Percentiles rank a stretch among this genome's conserved stretches.
Conservation (phyloP, 2,329 filamentous ascomycete genomes). For the Aspergillus tamarii region DNA sequence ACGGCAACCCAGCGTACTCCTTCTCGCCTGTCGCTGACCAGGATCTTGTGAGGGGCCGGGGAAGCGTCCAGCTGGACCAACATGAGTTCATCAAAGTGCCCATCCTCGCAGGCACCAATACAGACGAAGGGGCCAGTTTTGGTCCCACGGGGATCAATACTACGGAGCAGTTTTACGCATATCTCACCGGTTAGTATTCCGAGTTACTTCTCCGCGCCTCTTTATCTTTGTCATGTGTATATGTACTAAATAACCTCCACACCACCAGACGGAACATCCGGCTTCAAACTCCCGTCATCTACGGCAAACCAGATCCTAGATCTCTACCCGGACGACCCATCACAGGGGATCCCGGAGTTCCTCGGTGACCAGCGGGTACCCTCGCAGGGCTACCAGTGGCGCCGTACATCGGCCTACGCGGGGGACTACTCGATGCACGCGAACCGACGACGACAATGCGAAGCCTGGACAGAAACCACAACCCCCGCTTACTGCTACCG, state of each 20-base stretch:
- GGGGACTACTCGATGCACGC: constrained; percentile 62
- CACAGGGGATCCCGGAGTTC: constrained; percentile 52
- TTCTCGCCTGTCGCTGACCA: constrained; percentile 56
- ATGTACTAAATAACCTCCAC: constrained; percentile 16
- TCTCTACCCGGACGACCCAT: constrained; percentile 58
- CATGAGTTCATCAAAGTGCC: constrained; percentile 68
- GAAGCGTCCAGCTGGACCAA: constrained; percentile 56
- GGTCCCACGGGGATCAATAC: constrained; percentile 58
- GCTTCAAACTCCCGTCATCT: constrained; percentile 26
- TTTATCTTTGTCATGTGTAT: neutral
- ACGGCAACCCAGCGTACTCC: constrained; percentile 38
- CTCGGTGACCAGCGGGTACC: constrained; percentile 39
- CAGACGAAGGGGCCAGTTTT: constrained; percentile 67
- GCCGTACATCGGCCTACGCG: constrained; percentile 57
- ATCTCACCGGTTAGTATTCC: constrained; percentile 35
- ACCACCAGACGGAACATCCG: constrained; percentile 27
- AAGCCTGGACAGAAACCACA: constrained; percentile 53
- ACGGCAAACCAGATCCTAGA: constrained; percentile 47
- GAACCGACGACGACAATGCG: constrained; percentile 56
- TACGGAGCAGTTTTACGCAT: constrained; percentile 54
- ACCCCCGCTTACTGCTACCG: constrained; percentile 63
- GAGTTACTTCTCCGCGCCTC: neutral
- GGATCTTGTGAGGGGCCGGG: constrained; percentile 58
- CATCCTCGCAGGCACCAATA: constrained; percentile 65
- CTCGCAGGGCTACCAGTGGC: constrained; percentile 52